Evolutionary conservation across 305 asterid species (phyloP).

Genomic region (Ilex paraguariensis): DNA sequence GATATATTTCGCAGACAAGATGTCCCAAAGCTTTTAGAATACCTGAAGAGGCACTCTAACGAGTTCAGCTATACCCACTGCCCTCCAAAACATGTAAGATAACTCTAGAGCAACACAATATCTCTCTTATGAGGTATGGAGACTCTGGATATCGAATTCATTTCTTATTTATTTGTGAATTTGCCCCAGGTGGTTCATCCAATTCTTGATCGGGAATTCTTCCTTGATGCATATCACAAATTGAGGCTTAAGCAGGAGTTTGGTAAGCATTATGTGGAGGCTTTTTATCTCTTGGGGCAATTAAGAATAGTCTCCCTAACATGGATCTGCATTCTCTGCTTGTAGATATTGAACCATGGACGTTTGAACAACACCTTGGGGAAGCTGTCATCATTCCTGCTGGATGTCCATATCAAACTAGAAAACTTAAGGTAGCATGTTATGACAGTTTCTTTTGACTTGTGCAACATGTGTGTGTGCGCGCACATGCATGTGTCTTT

Average conservation of each 20-base stretch:
- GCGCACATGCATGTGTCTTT: background rate
- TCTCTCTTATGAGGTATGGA: slow-evolving; percentile 10
- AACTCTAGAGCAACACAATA: slow-evolving; percentile 4
- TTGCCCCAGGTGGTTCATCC: slow-evolving; percentile 69
- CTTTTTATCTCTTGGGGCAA: slow-evolving; percentile 8
- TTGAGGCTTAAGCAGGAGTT: slow-evolving; percentile 88
- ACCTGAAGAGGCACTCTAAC: slow-evolving; percentile 59
- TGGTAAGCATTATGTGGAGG: slow-evolving; percentile 39
- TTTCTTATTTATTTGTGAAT: slow-evolving; percentile 9
- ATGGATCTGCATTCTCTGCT: slow-evolving; percentile 4
- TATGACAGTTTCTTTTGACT: slow-evolving; percentile 1
- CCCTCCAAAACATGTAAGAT: slow-evolving; percentile 52
- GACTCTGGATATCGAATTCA: slow-evolving; percentile 3
- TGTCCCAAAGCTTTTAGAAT: slow-evolving; percentile 81
- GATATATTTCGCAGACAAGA: slow-evolving; percentile 85
- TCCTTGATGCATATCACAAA: slow-evolving; percentile 90
- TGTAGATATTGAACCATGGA: slow-evolving; percentile 89
- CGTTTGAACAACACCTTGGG: slow-evolving; percentile 73
- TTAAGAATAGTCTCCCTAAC: slow-evolving; percentile 8
- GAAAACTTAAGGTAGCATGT: slow-evolving; percentile 59
- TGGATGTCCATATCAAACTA: slow-evolving; percentile 94
- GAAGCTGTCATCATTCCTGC: slow-evolving; percentile 97
- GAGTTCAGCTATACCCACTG: slow-evolving; percentile 54
- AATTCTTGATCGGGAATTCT: slow-evolving; percentile 75
- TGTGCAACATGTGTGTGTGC: background rate